Evolutionary conservation across 768 basidiomycete species (phyloP).

Genomic region (Ramaria sp.): DNA sequence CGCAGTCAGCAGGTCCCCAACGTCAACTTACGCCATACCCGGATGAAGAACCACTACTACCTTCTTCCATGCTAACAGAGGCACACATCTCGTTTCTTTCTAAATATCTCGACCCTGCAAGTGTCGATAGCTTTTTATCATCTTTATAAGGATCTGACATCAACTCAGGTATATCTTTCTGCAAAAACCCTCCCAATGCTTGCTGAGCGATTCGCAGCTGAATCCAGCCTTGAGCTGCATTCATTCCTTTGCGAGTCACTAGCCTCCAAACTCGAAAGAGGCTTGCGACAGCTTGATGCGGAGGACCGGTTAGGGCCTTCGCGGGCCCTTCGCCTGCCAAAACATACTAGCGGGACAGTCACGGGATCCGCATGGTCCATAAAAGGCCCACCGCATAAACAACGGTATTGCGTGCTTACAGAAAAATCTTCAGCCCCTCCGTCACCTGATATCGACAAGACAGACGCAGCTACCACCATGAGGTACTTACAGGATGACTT

Average conservation of each 20-base stretch:
- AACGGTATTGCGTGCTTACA: constrained; percentile 74
- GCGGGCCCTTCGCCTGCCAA: constrained; percentile 45
- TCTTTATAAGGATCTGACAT: neutral
- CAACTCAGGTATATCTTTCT: constrained; percentile 56
- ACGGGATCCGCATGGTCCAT: constrained; percentile 48
- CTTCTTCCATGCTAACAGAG: constrained; percentile 41
- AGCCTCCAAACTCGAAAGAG: constrained; percentile 52
- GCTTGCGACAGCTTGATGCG: constrained; percentile 52
- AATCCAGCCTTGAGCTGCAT: constrained; percentile 83
- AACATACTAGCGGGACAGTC: constrained; percentile 50
- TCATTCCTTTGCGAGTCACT: constrained; percentile 68
- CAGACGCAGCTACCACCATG: constrained; percentile 29
- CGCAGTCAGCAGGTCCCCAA: constrained; percentile 15
- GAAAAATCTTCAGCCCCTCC: constrained; percentile 20
- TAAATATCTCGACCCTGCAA: constrained; percentile 70
- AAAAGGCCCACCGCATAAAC: constrained; percentile 88
- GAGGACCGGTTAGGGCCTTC: constrained; percentile 47
- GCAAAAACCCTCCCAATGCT: constrained; percentile 71
- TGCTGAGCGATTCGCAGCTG: constrained; percentile 68
- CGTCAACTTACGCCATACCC: constrained; percentile 29
- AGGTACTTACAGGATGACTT: constrained; percentile 65
- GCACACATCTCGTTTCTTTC: constrained; percentile 63
- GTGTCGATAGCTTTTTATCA: neutral
- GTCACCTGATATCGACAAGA: constrained; percentile 38
- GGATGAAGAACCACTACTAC: constrained; percentile 34